phyloP scores from a whole-genome alignment of 768 basidiomycete genomes.

The Mycena vulgaris region DNA sequence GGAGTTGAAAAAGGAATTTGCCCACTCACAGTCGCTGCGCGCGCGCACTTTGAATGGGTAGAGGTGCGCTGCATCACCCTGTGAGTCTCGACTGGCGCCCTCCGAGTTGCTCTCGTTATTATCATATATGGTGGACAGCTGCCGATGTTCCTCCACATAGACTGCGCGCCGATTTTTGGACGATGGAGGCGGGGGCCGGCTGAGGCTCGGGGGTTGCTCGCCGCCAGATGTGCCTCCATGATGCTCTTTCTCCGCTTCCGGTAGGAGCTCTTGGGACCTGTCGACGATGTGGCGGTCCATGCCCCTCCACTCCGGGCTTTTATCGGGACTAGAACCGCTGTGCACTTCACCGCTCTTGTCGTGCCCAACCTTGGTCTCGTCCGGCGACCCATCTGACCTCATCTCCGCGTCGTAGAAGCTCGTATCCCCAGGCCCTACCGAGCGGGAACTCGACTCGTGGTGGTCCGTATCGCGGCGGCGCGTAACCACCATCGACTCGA shows the following conservation, averaged over 20 bases:
- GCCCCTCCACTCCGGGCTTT: conserved; percentile 12
- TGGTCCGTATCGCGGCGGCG: not conserved
- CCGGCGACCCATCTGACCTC: conserved; percentile 27
- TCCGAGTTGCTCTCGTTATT: conserved; percentile 1
- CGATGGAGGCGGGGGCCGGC: conserved; percentile 15
- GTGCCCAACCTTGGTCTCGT: conserved; percentile 31
- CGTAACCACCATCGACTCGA: conserved; percentile 17
- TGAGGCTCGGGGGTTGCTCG: not conserved
- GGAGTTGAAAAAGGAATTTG: conserved; percentile 22
- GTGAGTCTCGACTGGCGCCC: not conserved
- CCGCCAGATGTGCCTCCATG: not conserved
- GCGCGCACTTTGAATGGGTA: conserved; percentile 35
- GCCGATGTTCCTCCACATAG: conserved; percentile 25
- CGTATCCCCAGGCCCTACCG: not conserved
- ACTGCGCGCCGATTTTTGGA: conserved; percentile 30
- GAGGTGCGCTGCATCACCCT: conserved; percentile 5
- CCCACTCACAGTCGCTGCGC: conserved; percentile 28
- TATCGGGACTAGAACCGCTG: conserved; percentile 2
- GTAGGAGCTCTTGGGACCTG: not conserved
- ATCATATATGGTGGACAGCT: conserved; percentile 36
- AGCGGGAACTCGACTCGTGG: not conserved
- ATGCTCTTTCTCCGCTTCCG: not conserved
- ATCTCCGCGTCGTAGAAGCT: conserved; percentile 15
- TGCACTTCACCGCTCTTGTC: not conserved
- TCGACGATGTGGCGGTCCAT: conserved; percentile 30